Percentiles rank a stretch among this genome's conserved stretches.
phyloP scores from a whole-genome alignment of 2,329 filamentous ascomycete genomes.

The Rugonectria rugulosa region DNA sequence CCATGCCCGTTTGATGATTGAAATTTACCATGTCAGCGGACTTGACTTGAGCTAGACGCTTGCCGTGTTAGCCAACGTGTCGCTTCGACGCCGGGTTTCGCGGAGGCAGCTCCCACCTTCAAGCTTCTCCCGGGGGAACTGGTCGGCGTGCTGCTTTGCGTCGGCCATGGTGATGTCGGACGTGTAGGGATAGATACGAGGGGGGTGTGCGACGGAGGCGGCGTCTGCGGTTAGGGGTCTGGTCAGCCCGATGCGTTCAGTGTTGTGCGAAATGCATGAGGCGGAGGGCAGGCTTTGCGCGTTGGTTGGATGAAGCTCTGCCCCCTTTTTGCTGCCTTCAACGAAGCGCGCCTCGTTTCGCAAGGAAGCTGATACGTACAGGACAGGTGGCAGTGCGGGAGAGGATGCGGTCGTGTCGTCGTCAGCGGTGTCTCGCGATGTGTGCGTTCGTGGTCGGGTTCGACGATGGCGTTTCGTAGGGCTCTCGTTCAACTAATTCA shows the following conservation, averaged over 20 bases:
- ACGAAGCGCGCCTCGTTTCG: conserved; percentile 12
- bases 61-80: conserved; percentile 16
- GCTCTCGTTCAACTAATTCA: no score
- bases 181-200: conserved; percentile 39
- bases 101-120: conserved; percentile 63
- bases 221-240: background rate
- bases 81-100: background rate
- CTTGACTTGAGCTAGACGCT: conserved; percentile 84
- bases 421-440: conserved; percentile 3
- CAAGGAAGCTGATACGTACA: conserved; percentile 15
- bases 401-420: conserved; percentile 3
- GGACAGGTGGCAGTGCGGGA: conserved; percentile 6
- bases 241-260: conserved; percentile 13
- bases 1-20: conserved; percentile 9
- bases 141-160: conserved; percentile 42
- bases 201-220: background rate
- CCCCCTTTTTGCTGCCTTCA: conserved; percentile 13
- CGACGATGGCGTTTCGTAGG: conserved; percentile 6
- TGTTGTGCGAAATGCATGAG: background rate
- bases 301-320: background rate
- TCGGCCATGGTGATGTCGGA: conserved; percentile 39
- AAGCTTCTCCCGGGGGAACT: conserved; percentile 73
- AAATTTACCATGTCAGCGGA: conserved; percentile 92
- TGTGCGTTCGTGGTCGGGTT: conserved; percentile 9
- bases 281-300: background rate